Base-by-base conservation (phyloP, 2,329 filamentous ascomycete genomes). In the Lasiodiplodia sp. region DNA sequence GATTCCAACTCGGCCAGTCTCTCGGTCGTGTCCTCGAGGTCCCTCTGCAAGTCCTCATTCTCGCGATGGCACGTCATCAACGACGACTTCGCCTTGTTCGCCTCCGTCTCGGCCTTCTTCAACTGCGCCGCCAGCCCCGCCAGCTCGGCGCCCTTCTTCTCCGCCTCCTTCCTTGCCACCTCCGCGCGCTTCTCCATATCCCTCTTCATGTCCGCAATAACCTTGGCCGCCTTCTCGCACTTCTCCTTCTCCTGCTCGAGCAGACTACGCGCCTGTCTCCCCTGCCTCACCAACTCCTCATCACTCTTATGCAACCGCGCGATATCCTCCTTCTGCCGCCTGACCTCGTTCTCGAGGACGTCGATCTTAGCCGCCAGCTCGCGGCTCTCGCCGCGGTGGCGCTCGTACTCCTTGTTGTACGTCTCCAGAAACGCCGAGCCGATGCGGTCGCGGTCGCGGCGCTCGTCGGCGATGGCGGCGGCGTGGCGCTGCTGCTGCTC, bases 1-100 rank as follows among this genome's bases (percentile, higher is more conserved):
- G 51, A 23, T 14, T 66, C 64, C 51, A 66, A 18, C 37, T 66
- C 51, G 21, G 21, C 64, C 64, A 66, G 18, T 23, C 64, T 47
- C 47, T 56, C 64, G 23, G 51, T 66, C n/a, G 64, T 18, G 5
- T 66, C 64, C 25, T 56, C 64, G 2, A 56, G 51, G 18, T 66
- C 64, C 64, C 44, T 55, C 51, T 56, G 53, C 51, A 66, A 16
- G 10, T 66, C 64, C 10, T 31, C 51, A 14, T 56, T 55, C 64
- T 66, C 51, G 21, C n/a, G 38, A 12, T 56, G 51, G 23, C 37
- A 56, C n/a, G 7, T 31, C 31, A 57, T 18, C 34, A 66, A 28
- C 14, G 51, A 44, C 23, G 37, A 14, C 37, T 28, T 38, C 16
- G 60, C 60, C 60, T 64, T 64, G 2, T 10, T 6, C 10, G 31